Conservation (phyloP, 345 rosid genomes). For the Aquilaria yunnanensis region DNA sequence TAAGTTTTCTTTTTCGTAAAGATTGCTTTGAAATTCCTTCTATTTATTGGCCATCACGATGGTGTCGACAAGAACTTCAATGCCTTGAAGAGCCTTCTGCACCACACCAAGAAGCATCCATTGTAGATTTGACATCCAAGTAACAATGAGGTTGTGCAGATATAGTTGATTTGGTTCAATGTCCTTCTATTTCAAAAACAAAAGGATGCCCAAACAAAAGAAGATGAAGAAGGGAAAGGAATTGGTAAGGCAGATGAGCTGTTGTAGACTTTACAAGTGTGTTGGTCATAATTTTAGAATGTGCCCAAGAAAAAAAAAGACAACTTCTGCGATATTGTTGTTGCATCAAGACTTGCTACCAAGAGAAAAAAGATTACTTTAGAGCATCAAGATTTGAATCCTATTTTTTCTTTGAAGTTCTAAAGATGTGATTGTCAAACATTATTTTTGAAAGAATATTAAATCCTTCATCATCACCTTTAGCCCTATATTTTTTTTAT, state of each 20-base stretch:
- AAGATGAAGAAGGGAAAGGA: not conserved
- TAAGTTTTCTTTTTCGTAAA: not conserved
- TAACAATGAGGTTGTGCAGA: not conserved
- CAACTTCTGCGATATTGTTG: not conserved
- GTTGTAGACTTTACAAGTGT: not conserved
- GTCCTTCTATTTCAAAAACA: not conserved
- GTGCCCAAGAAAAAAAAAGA: not conserved
- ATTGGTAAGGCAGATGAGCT: not conserved
- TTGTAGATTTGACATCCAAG: not conserved
- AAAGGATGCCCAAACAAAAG: not conserved
- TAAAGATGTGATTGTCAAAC: too few species aligned
- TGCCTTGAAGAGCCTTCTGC: not conserved
- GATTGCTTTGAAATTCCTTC: not conserved
- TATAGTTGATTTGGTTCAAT: not conserved
- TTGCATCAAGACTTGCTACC: not conserved
- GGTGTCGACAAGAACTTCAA: not conserved
- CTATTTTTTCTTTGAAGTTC: not conserved
- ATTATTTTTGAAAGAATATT: too few species aligned
- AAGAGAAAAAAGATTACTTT: not conserved
- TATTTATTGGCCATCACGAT: not conserved
- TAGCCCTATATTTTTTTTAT: too few species aligned
- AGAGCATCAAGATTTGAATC: not conserved
- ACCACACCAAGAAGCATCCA: too few species aligned
- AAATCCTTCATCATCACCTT: too few species aligned
- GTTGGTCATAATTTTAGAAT: not conserved